phyloP scores from a whole-genome alignment of 139 green algal species.

The Chlorella sorokiniana region DNA sequence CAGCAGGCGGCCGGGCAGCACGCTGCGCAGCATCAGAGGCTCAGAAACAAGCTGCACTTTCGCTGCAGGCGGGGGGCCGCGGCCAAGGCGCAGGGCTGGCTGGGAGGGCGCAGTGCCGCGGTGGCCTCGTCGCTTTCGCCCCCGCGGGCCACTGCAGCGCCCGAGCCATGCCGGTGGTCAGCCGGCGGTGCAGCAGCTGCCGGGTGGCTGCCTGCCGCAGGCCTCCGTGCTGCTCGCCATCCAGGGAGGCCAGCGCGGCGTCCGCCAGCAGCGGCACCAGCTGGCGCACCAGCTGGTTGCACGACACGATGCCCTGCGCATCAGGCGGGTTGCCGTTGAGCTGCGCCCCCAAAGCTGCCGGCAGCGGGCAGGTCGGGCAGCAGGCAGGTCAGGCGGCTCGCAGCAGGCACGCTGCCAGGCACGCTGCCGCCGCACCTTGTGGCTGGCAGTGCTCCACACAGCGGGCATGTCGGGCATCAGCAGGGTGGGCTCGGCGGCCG shows the following conservation, averaged over 20 bases:
- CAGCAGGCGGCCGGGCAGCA: background rate
- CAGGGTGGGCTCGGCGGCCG: background rate
- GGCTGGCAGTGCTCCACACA: constrained; percentile 23
- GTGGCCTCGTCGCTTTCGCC: background rate
- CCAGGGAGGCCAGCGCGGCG: background rate
- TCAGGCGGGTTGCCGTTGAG: background rate
- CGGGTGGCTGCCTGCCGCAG: constrained; percentile 2
- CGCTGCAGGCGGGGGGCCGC: background rate
- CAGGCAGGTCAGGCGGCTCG: background rate
- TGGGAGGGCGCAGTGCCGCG: background rate
- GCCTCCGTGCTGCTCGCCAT: background rate
- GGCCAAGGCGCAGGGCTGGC: background rate
- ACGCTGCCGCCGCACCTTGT: constrained; percentile 24
- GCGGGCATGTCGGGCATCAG: constrained; percentile 32
- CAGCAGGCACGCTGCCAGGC: too few relatives aligned
- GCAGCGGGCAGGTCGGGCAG: background rate
- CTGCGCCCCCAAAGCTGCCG: too few relatives aligned
- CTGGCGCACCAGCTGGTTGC: constrained; percentile 34
- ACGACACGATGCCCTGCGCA: constrained; percentile 28
- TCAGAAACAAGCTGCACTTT: background rate
- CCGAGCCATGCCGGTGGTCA: background rate
- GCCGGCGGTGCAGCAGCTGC: constrained; percentile 1
- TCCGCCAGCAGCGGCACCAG: constrained; percentile 32
- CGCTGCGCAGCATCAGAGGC: background rate
- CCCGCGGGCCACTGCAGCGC: background rate